These are phyloP conservation scores for Miscanthus sacchariflorus DNA, from an alignment of 202 grass and related monocot genomes.

Conservation along the genomic window DNA sequence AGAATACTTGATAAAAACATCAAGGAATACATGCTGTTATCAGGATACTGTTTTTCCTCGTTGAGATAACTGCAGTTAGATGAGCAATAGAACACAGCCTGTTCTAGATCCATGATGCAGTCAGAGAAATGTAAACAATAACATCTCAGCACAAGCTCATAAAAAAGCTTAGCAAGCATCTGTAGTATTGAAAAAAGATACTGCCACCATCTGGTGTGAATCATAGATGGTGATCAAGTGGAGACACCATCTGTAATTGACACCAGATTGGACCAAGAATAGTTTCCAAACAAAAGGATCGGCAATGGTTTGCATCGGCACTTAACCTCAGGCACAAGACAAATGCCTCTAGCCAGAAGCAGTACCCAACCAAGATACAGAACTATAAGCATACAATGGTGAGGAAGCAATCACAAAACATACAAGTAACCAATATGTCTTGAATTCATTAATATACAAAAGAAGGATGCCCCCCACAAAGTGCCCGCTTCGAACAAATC, in stretches of 20 bases:
- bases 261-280: neutral
- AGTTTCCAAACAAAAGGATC: neutral
- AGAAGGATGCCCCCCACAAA: neutral
- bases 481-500: neutral
- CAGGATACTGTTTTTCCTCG: neutral
- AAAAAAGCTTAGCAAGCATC: neutral
- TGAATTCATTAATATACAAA: neutral
- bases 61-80: neutral
- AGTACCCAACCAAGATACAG: neutral
- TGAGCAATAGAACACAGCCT: neutral
- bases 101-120: neutral
- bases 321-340: neutral
- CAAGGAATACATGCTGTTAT: neutral
- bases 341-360: neutral
- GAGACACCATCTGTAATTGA: neutral
- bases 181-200: neutral
- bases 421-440: neutral
- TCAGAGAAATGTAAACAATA: neutral
- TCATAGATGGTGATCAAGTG: neutral
- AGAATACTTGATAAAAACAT: neutral
- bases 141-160: neutral
- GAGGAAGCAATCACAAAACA: neutral
- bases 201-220: neutral
- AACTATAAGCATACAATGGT: neutral
- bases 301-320: neutral